These are phyloP conservation scores for Intubia oerlemansii DNA, from an alignment of 2,329 filamentous ascomycete genomes.

Conservation along the genomic window DNA sequence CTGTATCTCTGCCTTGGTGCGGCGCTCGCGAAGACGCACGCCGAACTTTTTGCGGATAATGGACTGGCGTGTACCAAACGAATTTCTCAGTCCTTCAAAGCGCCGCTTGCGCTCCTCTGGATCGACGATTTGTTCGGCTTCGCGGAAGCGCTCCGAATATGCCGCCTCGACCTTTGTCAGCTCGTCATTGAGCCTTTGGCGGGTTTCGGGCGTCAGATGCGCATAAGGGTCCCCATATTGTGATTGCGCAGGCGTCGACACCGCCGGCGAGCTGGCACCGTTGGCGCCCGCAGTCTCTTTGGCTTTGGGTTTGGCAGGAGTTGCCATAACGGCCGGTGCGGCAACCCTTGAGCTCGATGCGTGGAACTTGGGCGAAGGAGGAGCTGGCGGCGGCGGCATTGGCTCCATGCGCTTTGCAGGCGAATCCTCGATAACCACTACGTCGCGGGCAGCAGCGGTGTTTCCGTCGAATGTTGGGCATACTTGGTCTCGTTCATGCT, in stretches of 20 bases:
- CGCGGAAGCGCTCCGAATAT: conserved; percentile 20
- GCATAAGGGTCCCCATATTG: conserved; percentile 20
- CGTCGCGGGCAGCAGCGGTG: no score
- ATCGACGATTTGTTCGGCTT: conserved; percentile 18
- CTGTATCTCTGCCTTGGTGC: conserved; percentile 23
- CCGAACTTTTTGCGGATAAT: conserved; percentile 35
- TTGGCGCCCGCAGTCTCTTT: no score
- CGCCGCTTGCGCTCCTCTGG: conserved; percentile 12
- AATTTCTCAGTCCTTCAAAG: conserved; percentile 25
- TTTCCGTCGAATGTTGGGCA: no score
- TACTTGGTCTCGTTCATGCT: no score
- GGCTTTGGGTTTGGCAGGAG: no score
- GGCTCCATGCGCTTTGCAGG: no score
- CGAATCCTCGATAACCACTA: no score
- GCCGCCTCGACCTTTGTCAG: conserved; percentile 16
- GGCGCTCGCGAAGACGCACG: conserved; percentile 28
- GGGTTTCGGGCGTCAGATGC: conserved; percentile 17
- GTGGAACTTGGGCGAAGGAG: no score
- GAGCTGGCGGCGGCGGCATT: no score
- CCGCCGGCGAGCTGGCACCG: no score
- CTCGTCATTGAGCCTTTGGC: conserved; percentile 15
- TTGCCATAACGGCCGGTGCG: no score
- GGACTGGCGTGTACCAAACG: conserved; percentile 32
- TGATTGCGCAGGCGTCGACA: background rate
- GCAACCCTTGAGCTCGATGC: no score